Percentiles rank a stretch among this genome's conserved stretches.
Evolutionary conservation across 148 eudicot species (phyloP).

Genomic region (Persicaria tinctoria): DNA sequence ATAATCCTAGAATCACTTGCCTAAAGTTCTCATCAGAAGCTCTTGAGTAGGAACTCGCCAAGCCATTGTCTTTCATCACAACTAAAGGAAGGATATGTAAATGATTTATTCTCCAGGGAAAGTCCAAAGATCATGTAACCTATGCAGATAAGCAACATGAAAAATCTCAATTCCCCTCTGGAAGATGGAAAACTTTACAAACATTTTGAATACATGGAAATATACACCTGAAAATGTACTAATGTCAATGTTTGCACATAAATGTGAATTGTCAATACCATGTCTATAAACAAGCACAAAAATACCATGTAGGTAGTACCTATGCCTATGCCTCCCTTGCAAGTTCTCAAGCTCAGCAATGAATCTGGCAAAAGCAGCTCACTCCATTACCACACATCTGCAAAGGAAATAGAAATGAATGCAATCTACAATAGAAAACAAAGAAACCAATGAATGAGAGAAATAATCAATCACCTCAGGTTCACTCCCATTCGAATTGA

Average conservation of each 20-base stretch:
- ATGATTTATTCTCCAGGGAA: not conserved
- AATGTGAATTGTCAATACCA: not conserved
- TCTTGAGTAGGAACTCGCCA: not conserved
- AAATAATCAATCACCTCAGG: slow-evolving; percentile 58
- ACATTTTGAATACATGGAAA: not conserved
- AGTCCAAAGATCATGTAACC: not conserved
- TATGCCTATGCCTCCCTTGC: slow-evolving; percentile 65
- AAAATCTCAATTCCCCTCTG: not conserved
- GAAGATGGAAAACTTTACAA: not conserved
- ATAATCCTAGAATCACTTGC: not conserved
- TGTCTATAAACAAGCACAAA: not conserved
- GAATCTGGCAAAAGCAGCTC: slow-evolving; percentile 88
- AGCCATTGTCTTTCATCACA: not conserved
- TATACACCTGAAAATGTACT: not conserved
- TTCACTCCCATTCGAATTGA: slow-evolving; percentile 97
- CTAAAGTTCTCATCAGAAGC: not conserved
- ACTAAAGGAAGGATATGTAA: not conserved
- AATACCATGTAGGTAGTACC: not conserved
- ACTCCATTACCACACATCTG: slow-evolving; percentile 99
- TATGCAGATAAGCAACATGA: not conserved
- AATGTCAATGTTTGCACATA: not conserved
- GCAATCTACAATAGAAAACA: not conserved
- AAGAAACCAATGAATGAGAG: not conserved
- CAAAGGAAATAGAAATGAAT: slow-evolving; percentile 1
- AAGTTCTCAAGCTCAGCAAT: slow-evolving; percentile 77